A percentile compares a stretch with the other conserved stretches of the same genome.
Conservation (phyloP, 768 basidiomycete genomes). For the Lactifluus hygrophoroides region DNA sequence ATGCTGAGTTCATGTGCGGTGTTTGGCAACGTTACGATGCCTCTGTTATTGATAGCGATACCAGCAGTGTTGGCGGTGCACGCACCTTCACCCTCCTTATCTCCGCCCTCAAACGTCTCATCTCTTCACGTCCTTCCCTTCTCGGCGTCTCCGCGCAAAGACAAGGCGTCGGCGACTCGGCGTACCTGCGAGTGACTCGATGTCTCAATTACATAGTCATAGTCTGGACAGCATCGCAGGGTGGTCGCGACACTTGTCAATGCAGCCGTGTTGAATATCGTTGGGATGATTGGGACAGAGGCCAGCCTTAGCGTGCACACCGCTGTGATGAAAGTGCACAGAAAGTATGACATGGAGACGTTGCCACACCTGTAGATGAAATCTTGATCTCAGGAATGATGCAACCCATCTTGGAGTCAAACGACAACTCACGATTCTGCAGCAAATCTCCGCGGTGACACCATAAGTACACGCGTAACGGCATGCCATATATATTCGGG, state of each 20-base stretch:
- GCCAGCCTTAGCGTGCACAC: constrained; percentile 62
- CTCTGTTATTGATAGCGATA: constrained; percentile 37
- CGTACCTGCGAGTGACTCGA: constrained; percentile 34
- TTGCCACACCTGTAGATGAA: too few relatives aligned
- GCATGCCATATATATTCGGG: too few relatives aligned
- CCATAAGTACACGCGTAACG: too few relatives aligned
- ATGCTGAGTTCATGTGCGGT: constrained; percentile 17
- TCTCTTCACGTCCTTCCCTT: constrained; percentile 81
- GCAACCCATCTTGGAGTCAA: too few relatives aligned
- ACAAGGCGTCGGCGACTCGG: constrained; percentile 79
- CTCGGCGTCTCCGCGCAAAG: constrained; percentile 77
- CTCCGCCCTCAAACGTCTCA: constrained; percentile 76
- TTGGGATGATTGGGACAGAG: constrained; percentile 72
- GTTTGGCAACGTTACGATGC: constrained; percentile 18
- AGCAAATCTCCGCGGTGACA: too few relatives aligned
- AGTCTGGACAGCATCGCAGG: constrained; percentile 62
- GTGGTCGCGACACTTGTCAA: constrained; percentile 78
- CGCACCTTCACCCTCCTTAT: constrained; percentile 73
- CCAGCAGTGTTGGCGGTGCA: constrained; percentile 49
- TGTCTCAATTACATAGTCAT: constrained; percentile 38
- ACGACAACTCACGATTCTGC: too few relatives aligned
- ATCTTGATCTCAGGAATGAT: too few relatives aligned
- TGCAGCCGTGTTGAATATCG: constrained; percentile 75
- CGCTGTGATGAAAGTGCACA: constrained; percentile 84
- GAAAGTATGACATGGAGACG: too few relatives aligned